Conservation (phyloP, 768 basidiomycete genomes). For the Mycena haematopus region DNA sequence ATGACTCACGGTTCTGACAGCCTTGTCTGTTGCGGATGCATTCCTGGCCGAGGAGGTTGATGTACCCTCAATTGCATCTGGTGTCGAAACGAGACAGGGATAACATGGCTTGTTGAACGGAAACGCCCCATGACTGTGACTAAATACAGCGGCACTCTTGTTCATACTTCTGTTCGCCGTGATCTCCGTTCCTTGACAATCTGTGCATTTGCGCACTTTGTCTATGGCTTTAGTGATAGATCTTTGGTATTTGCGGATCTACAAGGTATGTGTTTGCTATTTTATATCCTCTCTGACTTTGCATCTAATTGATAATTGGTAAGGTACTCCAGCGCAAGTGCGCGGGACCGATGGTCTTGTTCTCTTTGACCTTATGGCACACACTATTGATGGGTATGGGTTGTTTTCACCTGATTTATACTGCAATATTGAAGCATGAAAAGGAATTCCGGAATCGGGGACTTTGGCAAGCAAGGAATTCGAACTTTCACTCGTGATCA, state of each 20-base stretch:
- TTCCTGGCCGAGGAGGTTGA: neutral
- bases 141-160: constrained; percentile 9
- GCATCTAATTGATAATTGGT: too few species aligned
- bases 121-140: neutral
- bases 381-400: neutral
- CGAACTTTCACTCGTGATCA: neutral
- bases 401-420: too few species aligned
- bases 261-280: neutral
- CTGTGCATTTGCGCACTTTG: constrained; percentile 9
- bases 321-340: neutral
- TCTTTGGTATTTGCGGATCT: neutral
- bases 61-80: neutral
- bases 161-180: neutral
- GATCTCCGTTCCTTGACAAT: constrained; percentile 1
- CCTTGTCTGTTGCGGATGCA: too few species aligned
- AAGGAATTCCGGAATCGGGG: neutral
- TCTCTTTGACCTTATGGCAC: constrained; percentile 3
- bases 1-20: too few species aligned
- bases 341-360: neutral
- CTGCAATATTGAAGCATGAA: too few species aligned
- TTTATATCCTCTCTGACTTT: too few species aligned
- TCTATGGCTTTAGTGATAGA: neutral
- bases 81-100: neutral
- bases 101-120: constrained; percentile 8
- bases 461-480: neutral